Base-by-base conservation (phyloP, 768 basidiomycete genomes). In the Boletellus ananas region DNA sequence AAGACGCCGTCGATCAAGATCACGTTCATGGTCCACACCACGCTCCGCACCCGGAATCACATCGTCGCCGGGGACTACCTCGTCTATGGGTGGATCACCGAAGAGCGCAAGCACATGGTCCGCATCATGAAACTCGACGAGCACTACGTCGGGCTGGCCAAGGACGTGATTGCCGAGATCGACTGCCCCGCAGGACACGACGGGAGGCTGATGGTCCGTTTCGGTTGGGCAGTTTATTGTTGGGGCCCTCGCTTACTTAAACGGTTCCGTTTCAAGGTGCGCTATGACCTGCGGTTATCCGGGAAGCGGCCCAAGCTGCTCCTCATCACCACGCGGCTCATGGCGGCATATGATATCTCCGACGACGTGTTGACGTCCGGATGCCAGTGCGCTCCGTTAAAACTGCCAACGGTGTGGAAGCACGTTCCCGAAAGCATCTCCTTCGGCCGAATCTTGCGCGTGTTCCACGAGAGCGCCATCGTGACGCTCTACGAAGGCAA, bases 31-130 rank as follows among this genome's bases (percentile, higher is more conserved):
- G 44, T 63, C n/a, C 59, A 61, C 44, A 62, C 65, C 34, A 50
- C 52, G 1, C 12, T 43, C 6, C 60, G 57, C 27, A 56, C 62
- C n/a, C 59, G 65, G 45, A 68, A 54, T 39, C 56, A 66, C n/a
- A 38, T 50, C 38, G 57, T 45, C 14, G 62, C 51, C 18, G 62
- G 61, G 16, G 61, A 62, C 38, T 64, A 63, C 17, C n/a, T 63
- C 16, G 52, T 56, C 31, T 68, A 63, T 33, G 64, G 66, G 11
- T 66, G 64, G 64, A 63, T 67, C 17, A 63, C 63, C 16, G 56
- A 58, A 10, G 61, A 66, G 10, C 66, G 61, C 45, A 58, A 27
- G 43, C 64, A 66, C 39, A 45, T 66, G 53, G 20, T 66, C 33
- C 66, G 63, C 20, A 56, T 66, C 43, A 68, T 66, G 57, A 65